These are phyloP conservation scores for Cercospora sp. DNA, from an alignment of 2,329 filamentous ascomycete genomes.

Conservation along the genomic window DNA sequence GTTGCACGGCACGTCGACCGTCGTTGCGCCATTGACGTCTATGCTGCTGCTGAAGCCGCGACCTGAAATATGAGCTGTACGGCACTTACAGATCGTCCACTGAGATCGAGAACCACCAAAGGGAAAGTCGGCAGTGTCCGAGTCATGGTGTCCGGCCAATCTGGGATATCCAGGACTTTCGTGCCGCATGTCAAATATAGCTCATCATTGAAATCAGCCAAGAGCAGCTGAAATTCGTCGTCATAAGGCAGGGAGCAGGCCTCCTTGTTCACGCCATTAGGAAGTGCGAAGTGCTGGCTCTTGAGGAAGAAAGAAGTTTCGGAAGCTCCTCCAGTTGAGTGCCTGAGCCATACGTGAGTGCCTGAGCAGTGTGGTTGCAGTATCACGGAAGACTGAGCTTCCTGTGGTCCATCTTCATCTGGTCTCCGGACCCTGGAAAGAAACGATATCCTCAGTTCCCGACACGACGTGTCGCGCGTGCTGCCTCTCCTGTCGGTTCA, in stretches of 20 bases:
- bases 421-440: neutral
- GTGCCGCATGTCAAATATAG: neutral
- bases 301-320: neutral
- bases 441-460: neutral
- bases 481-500: neutral
- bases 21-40: neutral
- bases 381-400: neutral
- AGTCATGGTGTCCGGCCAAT: neutral
- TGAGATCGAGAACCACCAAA: neutral
- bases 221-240: neutral
- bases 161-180: neutral
- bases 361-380: neutral
- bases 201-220: neutral
- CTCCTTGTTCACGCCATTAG: neutral
- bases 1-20: neutral
- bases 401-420: neutral
- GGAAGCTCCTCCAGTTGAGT: neutral
- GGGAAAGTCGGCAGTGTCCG: neutral
- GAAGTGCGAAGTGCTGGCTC: neutral
- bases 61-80: neutral
- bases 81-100: neutral
- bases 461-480: neutral
- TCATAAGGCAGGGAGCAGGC: neutral
- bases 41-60: neutral
- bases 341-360: neutral